Evolutionary conservation across 73 alveolate species (phyloP).

Genomic region (Paramecium sonneborni): DNA sequence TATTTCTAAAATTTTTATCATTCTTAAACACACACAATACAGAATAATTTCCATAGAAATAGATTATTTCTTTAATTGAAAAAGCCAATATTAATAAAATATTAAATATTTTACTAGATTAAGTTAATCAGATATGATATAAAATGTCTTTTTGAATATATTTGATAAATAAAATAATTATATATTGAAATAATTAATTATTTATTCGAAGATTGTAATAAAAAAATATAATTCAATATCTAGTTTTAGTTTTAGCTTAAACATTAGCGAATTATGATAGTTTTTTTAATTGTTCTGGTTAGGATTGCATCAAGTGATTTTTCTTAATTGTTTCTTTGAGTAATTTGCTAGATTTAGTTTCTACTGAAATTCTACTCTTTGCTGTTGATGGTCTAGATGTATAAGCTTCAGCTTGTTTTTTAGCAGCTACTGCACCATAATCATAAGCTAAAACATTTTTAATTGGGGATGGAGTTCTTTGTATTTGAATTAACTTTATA

Average conservation of each 20-base stretch:
- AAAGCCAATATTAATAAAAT: no score
- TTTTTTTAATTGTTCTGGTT: background rate
- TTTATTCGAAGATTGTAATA: background rate
- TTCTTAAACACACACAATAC: no score
- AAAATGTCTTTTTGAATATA: background rate
- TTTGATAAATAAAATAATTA: background rate
- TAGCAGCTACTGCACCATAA: slow-evolving; percentile 30
- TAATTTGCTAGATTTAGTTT: slow-evolving; percentile 48
- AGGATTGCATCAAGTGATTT: background rate
- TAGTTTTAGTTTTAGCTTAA: slow-evolving; percentile 6
- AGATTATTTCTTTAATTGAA: no score
- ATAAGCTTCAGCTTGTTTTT: slow-evolving; percentile 1
- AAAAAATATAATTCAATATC: slow-evolving; percentile 22
- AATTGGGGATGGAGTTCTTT: slow-evolving; percentile 52
- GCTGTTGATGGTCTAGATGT: slow-evolving; percentile 52
- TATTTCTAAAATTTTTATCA: no score
- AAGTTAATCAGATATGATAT: background rate
- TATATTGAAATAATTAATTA: background rate
- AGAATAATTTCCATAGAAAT: no score
- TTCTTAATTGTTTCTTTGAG: slow-evolving; percentile 19
- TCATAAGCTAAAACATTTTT: background rate
- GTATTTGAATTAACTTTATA: background rate
- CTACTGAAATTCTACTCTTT: slow-evolving; percentile 27
- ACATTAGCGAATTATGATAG: background rate
- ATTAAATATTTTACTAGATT: no score